These are phyloP conservation scores for Pterocarpus santalinus DNA, from an alignment of 306 rosid species.

Conservation along the genomic window DNA sequence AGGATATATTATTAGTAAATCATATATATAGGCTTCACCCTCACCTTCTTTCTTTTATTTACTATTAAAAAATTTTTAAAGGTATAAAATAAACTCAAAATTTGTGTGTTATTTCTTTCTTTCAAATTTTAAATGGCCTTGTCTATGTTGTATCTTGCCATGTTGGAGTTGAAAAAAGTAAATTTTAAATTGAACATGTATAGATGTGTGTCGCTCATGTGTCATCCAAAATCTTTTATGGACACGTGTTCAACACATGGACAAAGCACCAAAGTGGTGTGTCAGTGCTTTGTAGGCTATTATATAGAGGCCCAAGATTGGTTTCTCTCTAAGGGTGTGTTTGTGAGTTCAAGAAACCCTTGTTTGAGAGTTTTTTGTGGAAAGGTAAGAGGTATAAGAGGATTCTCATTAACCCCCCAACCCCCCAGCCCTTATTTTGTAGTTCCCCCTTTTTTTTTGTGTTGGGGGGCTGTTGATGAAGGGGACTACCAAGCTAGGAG, in stretches of 20 bases:
- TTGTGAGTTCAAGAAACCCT: too few relatives aligned
- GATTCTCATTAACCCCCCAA: too few relatives aligned
- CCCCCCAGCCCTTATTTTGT: too few relatives aligned
- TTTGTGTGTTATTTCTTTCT: not conserved
- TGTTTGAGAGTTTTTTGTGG: too few relatives aligned
- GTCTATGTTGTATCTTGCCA: not conserved
- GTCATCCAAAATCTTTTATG: not conserved
- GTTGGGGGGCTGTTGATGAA: too few relatives aligned
- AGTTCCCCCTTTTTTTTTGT: too few relatives aligned
- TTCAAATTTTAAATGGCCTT: not conserved
- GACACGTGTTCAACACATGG: not conserved
- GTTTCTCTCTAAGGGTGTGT: too few relatives aligned
- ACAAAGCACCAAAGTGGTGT: not conserved
- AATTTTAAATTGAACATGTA: not conserved
- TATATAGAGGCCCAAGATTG: too few relatives aligned
- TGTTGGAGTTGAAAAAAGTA: not conserved
- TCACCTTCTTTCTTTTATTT: not conserved
- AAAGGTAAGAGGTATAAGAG: too few relatives aligned
- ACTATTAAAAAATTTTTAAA: not conserved
- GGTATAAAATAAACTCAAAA: not conserved
- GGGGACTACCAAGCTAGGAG: too few relatives aligned
- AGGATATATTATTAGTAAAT: not conserved
- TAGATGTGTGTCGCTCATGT: not conserved
- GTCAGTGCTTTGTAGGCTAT: not conserved
- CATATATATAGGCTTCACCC: not conserved